Conservation (phyloP, 2,329 filamentous ascomycete species). For the Fusarium luffae region DNA sequence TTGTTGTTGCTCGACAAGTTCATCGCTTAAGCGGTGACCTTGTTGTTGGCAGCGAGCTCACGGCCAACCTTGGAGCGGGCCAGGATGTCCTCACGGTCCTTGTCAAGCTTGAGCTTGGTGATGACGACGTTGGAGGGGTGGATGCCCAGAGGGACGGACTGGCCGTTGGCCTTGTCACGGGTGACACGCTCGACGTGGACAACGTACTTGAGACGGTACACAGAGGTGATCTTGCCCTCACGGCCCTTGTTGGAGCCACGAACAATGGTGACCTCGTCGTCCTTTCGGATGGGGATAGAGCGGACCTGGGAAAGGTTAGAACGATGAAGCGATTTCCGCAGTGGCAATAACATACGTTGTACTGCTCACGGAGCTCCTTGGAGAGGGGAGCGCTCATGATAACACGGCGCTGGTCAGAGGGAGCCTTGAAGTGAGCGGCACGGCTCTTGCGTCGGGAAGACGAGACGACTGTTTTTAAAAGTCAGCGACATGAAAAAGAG, state of each 20-base stretch:
- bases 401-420: constrained; percentile 90
- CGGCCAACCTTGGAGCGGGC: constrained; percentile 85
- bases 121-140: constrained; percentile 97
- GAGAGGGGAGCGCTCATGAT: constrained; percentile 97
- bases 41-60: constrained; percentile 78
- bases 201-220: constrained; percentile 98
- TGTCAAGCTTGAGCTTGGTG: constrained; percentile 98
- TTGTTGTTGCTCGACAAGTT: constrained; percentile 39
- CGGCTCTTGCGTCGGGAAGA: constrained; percentile 98
- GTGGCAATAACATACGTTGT: constrained; percentile 77
- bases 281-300: constrained; percentile 96
- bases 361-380: constrained; percentile 98
- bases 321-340: background rate
- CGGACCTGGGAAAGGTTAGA: constrained; percentile 72
- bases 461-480: constrained; percentile 60
- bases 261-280: constrained; percentile 93
- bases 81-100: constrained; percentile 90
- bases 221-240: constrained; percentile 97
- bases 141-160: constrained; percentile 93
- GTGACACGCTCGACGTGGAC: constrained; percentile 97
- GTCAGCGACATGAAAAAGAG: background rate
- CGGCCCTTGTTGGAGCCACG: constrained; percentile 96
- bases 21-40: constrained; percentile 66
- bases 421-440: constrained; percentile 97
- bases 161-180: constrained; percentile 97